Conservation (phyloP, 768 basidiomycete species). For the Suillus brevipes region DNA sequence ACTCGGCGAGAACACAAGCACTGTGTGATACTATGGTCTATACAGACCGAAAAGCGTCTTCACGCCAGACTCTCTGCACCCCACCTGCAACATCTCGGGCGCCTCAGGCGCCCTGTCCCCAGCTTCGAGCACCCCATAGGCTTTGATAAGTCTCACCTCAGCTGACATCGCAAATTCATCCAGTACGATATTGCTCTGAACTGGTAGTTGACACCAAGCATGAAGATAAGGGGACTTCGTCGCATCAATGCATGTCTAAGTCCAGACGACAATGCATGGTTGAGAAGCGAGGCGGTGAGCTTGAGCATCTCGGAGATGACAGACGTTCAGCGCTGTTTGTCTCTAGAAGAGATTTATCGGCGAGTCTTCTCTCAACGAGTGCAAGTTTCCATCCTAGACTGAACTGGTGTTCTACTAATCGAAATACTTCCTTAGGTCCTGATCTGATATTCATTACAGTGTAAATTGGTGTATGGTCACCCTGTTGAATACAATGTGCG, state of each 20-base stretch:
- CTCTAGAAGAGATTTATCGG: conserved; percentile 22
- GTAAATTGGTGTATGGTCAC: no score
- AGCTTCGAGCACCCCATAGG: conserved; percentile 12
- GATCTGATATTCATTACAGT: no score
- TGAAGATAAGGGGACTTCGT: conserved; percentile 22
- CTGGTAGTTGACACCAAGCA: conserved; percentile 32
- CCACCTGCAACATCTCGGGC: conserved; percentile 19
- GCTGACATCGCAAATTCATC: conserved; percentile 4
- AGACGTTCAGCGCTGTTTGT: conserved; percentile 30
- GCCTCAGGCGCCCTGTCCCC: conserved; percentile 15
- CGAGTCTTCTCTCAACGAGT: conserved; percentile 23
- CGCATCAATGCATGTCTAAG: neutral
- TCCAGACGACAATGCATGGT: neutral
- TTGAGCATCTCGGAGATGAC: conserved; percentile 29
- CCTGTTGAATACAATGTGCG: no score
- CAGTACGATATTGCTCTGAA: conserved; percentile 15
- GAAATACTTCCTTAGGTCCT: no score
- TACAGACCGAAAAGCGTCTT: conserved; percentile 31
- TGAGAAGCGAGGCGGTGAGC: conserved; percentile 15
- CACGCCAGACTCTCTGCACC: conserved; percentile 1
- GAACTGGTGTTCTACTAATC: conserved; percentile 3
- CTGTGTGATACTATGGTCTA: conserved; percentile 14
- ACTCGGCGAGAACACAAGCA: conserved; percentile 14
- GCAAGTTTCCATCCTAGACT: conserved; percentile 31
- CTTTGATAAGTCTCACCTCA: conserved; percentile 1